Evolutionary conservation across 192 early-diverging fungal species (phyloP).

Genomic region (Backusella tarrabulga): DNA sequence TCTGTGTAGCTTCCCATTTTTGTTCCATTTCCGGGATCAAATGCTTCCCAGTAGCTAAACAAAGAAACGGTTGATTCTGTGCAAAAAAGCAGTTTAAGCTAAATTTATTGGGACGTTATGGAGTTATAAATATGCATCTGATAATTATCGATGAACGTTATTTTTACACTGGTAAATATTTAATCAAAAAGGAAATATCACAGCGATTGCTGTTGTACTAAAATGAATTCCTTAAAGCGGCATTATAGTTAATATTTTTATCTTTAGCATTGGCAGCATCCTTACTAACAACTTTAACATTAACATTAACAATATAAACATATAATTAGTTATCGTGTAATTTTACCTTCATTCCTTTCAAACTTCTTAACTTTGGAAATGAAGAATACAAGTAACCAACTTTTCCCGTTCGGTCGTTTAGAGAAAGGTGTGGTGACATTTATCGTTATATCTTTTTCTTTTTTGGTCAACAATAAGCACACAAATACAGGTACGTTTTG

Average conservation of each 20-base stretch:
- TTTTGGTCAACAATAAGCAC: not conserved
- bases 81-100: no score
- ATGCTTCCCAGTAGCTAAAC: no score
- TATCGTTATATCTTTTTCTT: not conserved
- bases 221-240: not conserved
- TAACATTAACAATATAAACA: not conserved
- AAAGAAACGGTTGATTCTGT: no score
- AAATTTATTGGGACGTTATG: not conserved
- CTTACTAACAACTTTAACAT: not conserved
- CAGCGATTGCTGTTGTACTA: not conserved
- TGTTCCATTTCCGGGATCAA: no score
- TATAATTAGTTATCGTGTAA: not conserved
- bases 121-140: not conserved
- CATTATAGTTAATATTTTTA: not conserved
- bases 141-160: not conserved
- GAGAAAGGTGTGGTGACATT: not conserved
- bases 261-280: not conserved
- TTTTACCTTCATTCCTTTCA: not conserved
- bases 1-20: no score
- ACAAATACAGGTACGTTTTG: not conserved
- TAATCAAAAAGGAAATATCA: not conserved
- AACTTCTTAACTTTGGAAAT: not conserved
- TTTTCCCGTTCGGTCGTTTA: not conserved
- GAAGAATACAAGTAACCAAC: not conserved
- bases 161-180: not conserved